Evolutionary conservation across 176 grass and related monocot genomes (phyloP), one percentile per base, ranked within the genome.

Genomic region (Tillandsia fasciculata): DNA sequence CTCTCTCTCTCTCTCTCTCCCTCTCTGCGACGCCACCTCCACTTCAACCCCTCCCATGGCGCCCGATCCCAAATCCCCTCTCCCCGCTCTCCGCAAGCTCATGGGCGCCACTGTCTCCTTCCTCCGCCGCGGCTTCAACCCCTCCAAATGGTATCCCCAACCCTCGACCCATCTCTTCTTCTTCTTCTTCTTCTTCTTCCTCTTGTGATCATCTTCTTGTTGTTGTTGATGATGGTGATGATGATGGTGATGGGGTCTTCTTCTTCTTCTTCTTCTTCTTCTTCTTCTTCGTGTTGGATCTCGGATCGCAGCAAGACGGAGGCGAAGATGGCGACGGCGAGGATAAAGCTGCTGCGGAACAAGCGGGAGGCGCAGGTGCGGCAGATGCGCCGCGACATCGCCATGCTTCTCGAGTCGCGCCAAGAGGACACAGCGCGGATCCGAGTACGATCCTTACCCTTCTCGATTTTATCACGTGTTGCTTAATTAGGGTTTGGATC

Each of bases 301-400:
- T 57, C 9, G 13, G 54, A 59, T 59, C 67, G 52, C 26, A 96
- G 91, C 74, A 96, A 96, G 80, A 84, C 91, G 72, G 91, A 96
- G 85, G 91, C 91, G 65, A 69, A 88, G 65, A 90, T 90, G 91
- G 91, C 84, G 28, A 76, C 82, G 52, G 91, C 91, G 53, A 73
- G 91, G 84, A 96, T 96, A 72, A 91, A 96, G 80, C 82, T 96
- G 70, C 82, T 96, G 63, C 77, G 79, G 77, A 85, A 96, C 72
- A 78, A 86, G 50, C 80, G 91, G 24, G 84, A 88, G 67, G 82
- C 81, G 81, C 87, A 87, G 84, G 83, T 96, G 68, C 79, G 81
- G 33, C 85, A 88, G 82, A 96, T 96, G 91, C 76, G 84, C 51
- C 84, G 84, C 59, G 87, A 96, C 75, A 53, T 96, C 76, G 79